A percentile compares a stretch with the other conserved stretches of the same genome.
Evolutionary conservation across 2,329 filamentous ascomycete species (phyloP).

Genomic region (Stagonosporopsis rhizophila): DNA sequence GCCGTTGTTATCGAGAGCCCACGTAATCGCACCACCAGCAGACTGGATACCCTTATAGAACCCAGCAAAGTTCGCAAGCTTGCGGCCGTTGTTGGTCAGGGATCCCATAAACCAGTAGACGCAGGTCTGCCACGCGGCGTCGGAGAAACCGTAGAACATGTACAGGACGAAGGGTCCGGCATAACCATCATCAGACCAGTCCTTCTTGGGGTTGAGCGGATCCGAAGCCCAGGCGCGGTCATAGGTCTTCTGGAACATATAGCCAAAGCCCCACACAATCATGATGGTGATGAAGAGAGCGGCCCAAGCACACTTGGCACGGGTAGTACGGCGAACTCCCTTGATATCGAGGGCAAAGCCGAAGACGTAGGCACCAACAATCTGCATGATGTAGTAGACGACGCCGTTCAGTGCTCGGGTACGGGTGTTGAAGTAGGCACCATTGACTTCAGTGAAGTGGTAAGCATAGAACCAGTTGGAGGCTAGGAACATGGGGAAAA

Average conservation of each 20-base stretch:
- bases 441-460: constrained; percentile 78
- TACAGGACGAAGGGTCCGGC: constrained; percentile 85
- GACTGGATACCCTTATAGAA: constrained; percentile 92
- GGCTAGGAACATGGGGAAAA: constrained; percentile 84
- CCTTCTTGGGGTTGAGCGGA: constrained; percentile 52
- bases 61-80: constrained; percentile 88
- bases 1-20: constrained; percentile 67
- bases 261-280: constrained; percentile 83
- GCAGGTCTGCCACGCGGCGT: constrained; percentile 87
- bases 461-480: constrained; percentile 84
- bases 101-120: constrained; percentile 98
- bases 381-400: constrained; percentile 82
- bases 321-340: constrained; percentile 66
- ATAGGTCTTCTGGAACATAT: constrained; percentile 74
- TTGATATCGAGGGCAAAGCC: constrained; percentile 72
- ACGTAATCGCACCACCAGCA: constrained; percentile 80
- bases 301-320: constrained; percentile 70
- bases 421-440: constrained; percentile 73
- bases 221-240: constrained; percentile 48
- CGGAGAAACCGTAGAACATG: constrained; percentile 89
- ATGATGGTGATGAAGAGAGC: constrained; percentile 74
- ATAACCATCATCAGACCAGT: constrained; percentile 74
- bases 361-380: constrained; percentile 75
- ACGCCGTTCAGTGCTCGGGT: constrained; percentile 78
- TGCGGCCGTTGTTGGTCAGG: constrained; percentile 89